Percentiles rank a stretch among this genome's conserved stretches.
phyloP scores from a whole-genome alignment of 768 basidiomycete genomes.

The Ramaria rubella region DNA sequence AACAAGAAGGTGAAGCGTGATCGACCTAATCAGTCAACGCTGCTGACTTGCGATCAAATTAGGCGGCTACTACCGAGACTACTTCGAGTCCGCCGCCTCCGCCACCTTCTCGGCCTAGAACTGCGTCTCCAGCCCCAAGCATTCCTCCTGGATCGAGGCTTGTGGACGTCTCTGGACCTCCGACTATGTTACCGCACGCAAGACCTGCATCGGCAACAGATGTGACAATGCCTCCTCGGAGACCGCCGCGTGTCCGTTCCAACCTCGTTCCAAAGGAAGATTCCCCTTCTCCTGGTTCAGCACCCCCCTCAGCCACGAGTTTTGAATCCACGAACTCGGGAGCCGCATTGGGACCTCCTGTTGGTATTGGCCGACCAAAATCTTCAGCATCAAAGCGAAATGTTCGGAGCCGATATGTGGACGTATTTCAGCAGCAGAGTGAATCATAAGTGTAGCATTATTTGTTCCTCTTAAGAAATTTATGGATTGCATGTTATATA shows the following conservation, averaged over 20 bases:
- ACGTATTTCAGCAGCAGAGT: conserved; percentile 78
- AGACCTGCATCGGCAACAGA: conserved; percentile 64
- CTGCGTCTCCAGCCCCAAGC: conserved; percentile 68
- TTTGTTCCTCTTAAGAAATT: conserved; percentile 1
- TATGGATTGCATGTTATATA: neutral
- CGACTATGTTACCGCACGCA: conserved; percentile 38
- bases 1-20: conserved; percentile 72
- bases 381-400: conserved; percentile 69
- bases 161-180: conserved; percentile 19
- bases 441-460: conserved; percentile 8
- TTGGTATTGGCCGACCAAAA: conserved; percentile 41
- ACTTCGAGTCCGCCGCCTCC: conserved; percentile 51
- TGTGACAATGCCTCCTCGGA: conserved; percentile 43
- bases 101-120: conserved; percentile 81
- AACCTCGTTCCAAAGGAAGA: conserved; percentile 49
- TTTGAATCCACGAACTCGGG: conserved; percentile 19
- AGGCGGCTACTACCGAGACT: conserved; percentile 51
- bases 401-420: conserved; percentile 79
- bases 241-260: conserved; percentile 53
- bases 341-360: conserved; percentile 35
- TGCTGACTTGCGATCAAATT: conserved; percentile 6
- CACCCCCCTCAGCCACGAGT: conserved; percentile 13
- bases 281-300: conserved; percentile 20
- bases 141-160: conserved; percentile 32
- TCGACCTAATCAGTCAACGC: conserved; percentile 8